Evolutionary conservation across 164 flowering plant genomes (phyloP), one percentile per base, ranked within the genome.

Genomic region (Aristolochia californica): DNA sequence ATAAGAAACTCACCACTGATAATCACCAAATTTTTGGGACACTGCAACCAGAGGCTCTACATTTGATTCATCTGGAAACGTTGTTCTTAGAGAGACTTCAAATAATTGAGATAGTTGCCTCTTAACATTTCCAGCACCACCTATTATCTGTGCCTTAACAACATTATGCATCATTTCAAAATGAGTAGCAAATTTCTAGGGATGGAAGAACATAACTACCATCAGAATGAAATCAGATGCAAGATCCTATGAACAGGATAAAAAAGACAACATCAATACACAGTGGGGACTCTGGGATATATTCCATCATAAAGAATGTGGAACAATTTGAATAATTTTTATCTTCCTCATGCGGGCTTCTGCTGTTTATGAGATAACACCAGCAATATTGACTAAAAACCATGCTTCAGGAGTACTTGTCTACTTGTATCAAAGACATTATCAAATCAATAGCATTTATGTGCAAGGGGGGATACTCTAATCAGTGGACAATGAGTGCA

Each of bases 1-100:
- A 25, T 40, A 20, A 44, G 12, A 38, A 53, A 53, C 48, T 20
- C 59, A 93, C 99, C 97, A 93, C 53, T 72, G 97, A 57, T 93
- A 93, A 65, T 93, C 98, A 13, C 91, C 97, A 72, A 80, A 80
- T 56, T 79, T 89, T 24, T 59, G 80, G 25, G 84, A 80, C 24
- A 78, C 65, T 22, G 84, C 86, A 70, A 89, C 65, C 60, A 77
- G 14, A 9, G 98, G 89, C 58, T 77, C 85, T 11, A 87, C 67
- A 57, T 74, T 74, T 18, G 56, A 14, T 68, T 74, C 87, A 50
- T 69, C 73, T 2, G 97, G 96, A 28, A 84, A 71, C 4, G 89
- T 77, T 16, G 53, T 30, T 65, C 57, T 70, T 27, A 94, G 78
- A 2, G 99, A 80, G 4, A 15, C 68, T 58, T 80, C 81, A 69